Evolutionary conservation across 192 early-diverging fungal species (phyloP), one percentile per base, ranked within the genome.

Genomic region (Coemansia reversa): DNA sequence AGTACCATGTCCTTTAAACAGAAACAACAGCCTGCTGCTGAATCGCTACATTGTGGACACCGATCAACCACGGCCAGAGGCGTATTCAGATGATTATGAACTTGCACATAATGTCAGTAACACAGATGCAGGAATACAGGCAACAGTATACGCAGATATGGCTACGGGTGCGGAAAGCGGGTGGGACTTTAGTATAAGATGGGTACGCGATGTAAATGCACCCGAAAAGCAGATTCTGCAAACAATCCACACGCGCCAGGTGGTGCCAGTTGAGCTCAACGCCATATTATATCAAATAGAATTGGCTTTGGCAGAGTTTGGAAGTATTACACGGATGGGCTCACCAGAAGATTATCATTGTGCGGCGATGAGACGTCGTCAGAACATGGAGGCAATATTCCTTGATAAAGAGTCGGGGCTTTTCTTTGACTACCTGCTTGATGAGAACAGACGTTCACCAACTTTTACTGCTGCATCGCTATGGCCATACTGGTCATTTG

Each of bases 191-290:
- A 79, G 82, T 8, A 82, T 85, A 6, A 70, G 90, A 5, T 92
- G 90, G 90, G 66, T 83, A 3, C 69, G 63, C 2, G 51, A 68
- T 27, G 63, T 77, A 3, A 22, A 60, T 11, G 66, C 60, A 9
- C 55, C 59, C 1, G 49, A 62, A 3, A 65, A 78, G 22, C 63
- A 30, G 22, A 59, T 88, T 18, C 70, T 92, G 30, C 72, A 75
- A 3, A 66, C 71, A 1, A 80, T 92, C 19, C 70, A 81, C 50
- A 89, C 89, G 12, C 69, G 69, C 39, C 55, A 70, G 7, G 73
- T 90, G 47, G 70, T 92, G 19, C 90, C 90, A 2, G 80, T 89
- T 28, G 88, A 90, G 20, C 84, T 92, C 23, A 92, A 92, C 75
- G 72, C 87, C 18, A 78, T 92, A 29, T 66, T 92, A 50, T 90